Base-by-base conservation (phyloP, 2,329 filamentous ascomycete species). In the Immersiporthe knoxdaviesiana region DNA sequence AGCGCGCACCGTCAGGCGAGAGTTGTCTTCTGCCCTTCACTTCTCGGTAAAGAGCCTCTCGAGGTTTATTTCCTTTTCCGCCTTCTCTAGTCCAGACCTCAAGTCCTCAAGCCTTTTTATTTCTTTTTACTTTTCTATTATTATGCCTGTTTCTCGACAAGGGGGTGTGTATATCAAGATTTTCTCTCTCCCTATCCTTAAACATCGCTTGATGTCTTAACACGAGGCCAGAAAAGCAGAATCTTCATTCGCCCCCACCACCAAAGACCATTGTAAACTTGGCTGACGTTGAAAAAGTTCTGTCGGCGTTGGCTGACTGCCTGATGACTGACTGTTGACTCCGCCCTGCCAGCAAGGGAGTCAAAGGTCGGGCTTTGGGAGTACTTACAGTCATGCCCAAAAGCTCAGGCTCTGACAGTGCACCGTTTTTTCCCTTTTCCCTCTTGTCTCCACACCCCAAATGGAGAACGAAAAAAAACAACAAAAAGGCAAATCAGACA, bases 381-480 rank as follows among this genome's bases (percentile, higher is more conserved):
- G n/a, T n/a, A n/a, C n/a, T n/a, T 35, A 44, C 44, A 64, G 32
- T 24, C 62, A 37, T 64, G 41, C 56, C 44, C 65, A n/a, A 47
- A 66, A 62, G 65, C 12, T 3, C 66, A 47, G 47, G 39, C 59
- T 50, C 68, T 68, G 68, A 68, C 56, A 52, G 58, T 62, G 44
- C 41, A 52, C 6, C 35, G 8, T 35, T 35, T 35, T 35, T 35
- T 35, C 8, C 4, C 35, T 35, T 4, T 21, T 6, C 18, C 21
- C 21, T 44, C 41, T 21, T 18, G 50, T 61, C 58, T 24, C 58
- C 65, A 67, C 58, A 21, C 16, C 44, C 5, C 37, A 39, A 16
- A n/a, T 35, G 35, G 35, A 54, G 12, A 12, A 21, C 24, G 50
- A 24, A 11, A 52, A 11, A 30, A 7, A 12, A 24, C 27, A n/a